Evolutionary conservation across 345 rosid genomes (phyloP).

Genomic region (Eucalyptus tenuipes): DNA sequence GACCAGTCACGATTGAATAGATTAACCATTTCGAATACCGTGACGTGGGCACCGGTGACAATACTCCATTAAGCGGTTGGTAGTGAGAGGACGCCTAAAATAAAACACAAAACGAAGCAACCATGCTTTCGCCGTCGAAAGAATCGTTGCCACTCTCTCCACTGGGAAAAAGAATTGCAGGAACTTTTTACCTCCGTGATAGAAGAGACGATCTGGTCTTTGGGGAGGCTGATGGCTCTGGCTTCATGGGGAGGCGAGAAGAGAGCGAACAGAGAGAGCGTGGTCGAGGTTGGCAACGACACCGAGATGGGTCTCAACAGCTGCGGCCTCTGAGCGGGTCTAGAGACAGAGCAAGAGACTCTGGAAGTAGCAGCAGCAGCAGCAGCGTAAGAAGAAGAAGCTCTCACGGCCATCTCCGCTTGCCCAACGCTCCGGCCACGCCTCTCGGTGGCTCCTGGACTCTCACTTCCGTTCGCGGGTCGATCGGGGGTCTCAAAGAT

Average conservation of each 20-base stretch:
- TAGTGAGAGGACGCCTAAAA: background rate
- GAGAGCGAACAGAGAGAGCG: constrained; percentile 51
- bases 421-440: background rate
- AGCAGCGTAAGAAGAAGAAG: constrained; percentile 22
- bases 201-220: constrained; percentile 85
- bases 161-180: background rate
- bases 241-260: constrained; percentile 50
- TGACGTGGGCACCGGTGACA: background rate
- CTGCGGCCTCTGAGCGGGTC: constrained; percentile 8
- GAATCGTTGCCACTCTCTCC: background rate
- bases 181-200: constrained; percentile 42
- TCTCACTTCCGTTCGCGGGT: background rate
- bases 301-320: constrained; percentile 21
- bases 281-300: constrained; percentile 47
- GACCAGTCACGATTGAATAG: background rate
- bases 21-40: background rate
- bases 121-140: background rate
- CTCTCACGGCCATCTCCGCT: constrained; percentile 41
- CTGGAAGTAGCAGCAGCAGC: constrained; percentile 16
- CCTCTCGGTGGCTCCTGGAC: background rate
- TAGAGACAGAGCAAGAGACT: constrained; percentile 1
- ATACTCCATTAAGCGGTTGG: background rate
- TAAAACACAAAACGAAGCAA: background rate
- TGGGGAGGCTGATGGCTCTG: constrained; percentile 50
- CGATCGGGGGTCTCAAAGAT: background rate